These are phyloP conservation scores for Colletotrichum sp. DNA, from an alignment of 2,329 filamentous ascomycete species.

Conservation along the genomic window DNA sequence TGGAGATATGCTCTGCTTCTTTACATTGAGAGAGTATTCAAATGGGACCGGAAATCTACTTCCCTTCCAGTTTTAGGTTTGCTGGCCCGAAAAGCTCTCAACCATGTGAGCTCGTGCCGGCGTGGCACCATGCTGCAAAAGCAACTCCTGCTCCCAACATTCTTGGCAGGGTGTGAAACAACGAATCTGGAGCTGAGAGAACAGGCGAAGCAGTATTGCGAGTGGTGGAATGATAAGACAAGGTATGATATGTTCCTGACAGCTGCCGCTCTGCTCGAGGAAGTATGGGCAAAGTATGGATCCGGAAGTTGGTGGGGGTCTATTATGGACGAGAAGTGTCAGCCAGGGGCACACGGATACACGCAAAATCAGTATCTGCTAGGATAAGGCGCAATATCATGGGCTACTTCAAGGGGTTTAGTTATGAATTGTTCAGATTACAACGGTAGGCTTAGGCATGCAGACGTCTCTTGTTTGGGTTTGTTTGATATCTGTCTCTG, in stretches of 20 bases:
- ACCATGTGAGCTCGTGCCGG: conserved; percentile 33
- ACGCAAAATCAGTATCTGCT: background rate
- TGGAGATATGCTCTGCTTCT: conserved; percentile 37
- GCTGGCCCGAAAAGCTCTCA: conserved; percentile 32
- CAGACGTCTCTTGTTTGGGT: background rate
- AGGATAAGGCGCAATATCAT: background rate
- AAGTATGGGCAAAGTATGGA: conserved; percentile 20
- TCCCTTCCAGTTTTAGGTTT: conserved; percentile 21
- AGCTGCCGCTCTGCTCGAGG: conserved; percentile 21
- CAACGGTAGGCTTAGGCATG: background rate
- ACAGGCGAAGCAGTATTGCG: conserved; percentile 31
- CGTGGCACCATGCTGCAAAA: conserved; percentile 35
- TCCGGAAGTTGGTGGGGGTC: background rate
- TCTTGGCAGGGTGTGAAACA: conserved; percentile 37
- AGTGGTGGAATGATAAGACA: conserved; percentile 33
- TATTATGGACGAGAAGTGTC: background rate
- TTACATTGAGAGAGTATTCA: conserved; percentile 36
- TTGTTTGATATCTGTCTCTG: background rate
- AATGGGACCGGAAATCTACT: conserved; percentile 14
- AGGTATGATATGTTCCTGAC: conserved; percentile 36
- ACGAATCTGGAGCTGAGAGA: conserved; percentile 25
- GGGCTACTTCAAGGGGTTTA: background rate
- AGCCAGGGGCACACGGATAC: background rate
- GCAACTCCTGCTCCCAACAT: conserved; percentile 39
- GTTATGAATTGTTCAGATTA: background rate